Base-by-base conservation (phyloP, 768 basidiomycete genomes). In the Dentipellis sp. region DNA sequence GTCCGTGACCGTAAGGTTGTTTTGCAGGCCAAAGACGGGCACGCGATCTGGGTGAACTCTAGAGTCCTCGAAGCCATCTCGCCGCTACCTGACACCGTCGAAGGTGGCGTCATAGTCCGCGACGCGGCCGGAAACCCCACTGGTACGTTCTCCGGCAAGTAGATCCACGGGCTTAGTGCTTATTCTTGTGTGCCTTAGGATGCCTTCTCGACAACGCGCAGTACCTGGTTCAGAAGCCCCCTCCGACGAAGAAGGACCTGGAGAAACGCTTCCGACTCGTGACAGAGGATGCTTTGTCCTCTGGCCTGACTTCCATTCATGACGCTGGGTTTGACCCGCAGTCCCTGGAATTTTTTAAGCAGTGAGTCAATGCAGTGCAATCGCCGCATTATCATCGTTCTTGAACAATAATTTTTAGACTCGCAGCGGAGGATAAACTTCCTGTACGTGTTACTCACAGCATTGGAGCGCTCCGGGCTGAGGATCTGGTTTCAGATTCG, bases 121-220 rank as follows among this genome's bases (percentile, higher is more conserved):
- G 84, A 93, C 67, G 68, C 68, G 2, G 54, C 66, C 23, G 89
- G 88, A 11, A 68, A 75, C 29, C 88, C 93, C 0, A 91, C 83
- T 40, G 93, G 93, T 81, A 60, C 6, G 29, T 29, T 29, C 6
- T 29, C 29, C 29, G 29, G 29, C 29, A 29, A 29, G 29, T 29
- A 3, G 29, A 3, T 29, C 29, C 29, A 3, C 29, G 29, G 29
- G 29, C 6, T 29, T 29, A 29, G 29, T 29, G 29, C 29, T 29
- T 29, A 29, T 29, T 29, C n/a, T 57, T 49, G 57, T 57, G 47
- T 54, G 17, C 45, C 45, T 8, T 62, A 85, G 90, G 90, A 22
- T 77, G 89, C 52, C 74, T 92, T 56, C 69, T 94, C 55, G 94
- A 97, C 69, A 94, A 93, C 61, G 94, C 94, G 1, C 91, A 93